Evolutionary conservation across 805 yeast species (phyloP).

Genomic region (Wickerhamomyces subpelliculosus): DNA sequence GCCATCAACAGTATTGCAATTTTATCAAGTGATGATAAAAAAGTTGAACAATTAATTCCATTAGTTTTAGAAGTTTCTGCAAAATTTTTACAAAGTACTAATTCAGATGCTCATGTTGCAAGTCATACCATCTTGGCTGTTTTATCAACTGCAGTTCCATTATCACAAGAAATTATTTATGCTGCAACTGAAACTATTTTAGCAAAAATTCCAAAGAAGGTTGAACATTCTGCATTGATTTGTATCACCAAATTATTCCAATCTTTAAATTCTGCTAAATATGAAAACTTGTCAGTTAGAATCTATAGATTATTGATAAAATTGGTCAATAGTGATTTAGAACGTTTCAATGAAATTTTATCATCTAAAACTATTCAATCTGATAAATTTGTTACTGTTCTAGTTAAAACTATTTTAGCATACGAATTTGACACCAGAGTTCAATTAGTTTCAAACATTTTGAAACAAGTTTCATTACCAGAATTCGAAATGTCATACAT

Average conservation of each 20-base stretch:
- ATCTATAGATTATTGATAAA: constrained; percentile 26
- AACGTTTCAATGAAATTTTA: constrained; percentile 1
- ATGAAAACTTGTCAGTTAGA: constrained; percentile 33
- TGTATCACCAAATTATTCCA: constrained; percentile 44
- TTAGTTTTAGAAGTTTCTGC: constrained; percentile 53
- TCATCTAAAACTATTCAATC: constrained; percentile 13
- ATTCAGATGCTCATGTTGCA: constrained; percentile 66
- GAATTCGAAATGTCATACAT: constrained; percentile 30
- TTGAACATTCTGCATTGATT: constrained; percentile 37
- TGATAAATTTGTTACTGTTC: constrained; percentile 37
- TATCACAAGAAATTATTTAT: constrained; percentile 46
- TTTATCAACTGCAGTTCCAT: constrained; percentile 62
- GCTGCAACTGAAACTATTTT: constrained; percentile 60
- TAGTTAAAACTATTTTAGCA: constrained; percentile 36
- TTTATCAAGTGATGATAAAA: constrained; percentile 33
- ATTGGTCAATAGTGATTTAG: constrained; percentile 20
- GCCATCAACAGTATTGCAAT: constrained; percentile 62
- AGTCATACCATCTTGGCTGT: constrained; percentile 81
- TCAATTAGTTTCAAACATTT: constrained; percentile 26
- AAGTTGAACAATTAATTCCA: constrained; percentile 46
- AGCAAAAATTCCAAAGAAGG: constrained; percentile 33
- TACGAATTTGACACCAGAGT: constrained; percentile 32
- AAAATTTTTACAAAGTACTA: constrained; percentile 38
- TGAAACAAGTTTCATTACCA: constrained; percentile 28
- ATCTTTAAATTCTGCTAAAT: constrained; percentile 34